Evolutionary conservation across 1,284 basidiomycete genomes (phyloP), one percentile per base, ranked within the genome.

Genomic region (Chiua sp.): DNA sequence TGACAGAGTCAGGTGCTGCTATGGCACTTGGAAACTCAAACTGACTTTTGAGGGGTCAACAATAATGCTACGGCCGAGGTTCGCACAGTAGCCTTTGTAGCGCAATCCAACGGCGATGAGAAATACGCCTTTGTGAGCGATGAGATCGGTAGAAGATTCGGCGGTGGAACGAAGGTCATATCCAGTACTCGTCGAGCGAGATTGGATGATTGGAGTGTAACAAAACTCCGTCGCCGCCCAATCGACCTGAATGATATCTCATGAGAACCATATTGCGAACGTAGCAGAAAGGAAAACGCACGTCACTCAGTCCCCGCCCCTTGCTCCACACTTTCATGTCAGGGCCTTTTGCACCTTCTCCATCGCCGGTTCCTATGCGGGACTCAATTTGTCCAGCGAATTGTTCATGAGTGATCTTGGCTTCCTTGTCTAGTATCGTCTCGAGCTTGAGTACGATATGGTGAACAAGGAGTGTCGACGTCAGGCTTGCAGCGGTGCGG

Each of bases 181-280:
- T 16, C 93, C 91, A 7, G 83, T 80, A 61, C 81, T 84, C 47
- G 88, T 88, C 20, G 93, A 92, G 57, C 91, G 92, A 4, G 96
- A 98, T 72, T 98, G 96, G 70, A 98, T 93, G 73, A 98, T 96
- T 4, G 97, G 96, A 7, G 93, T 88, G 75, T 97, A 98, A 66
- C 94, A 93, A 78, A 96, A 97, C 76, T 98, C 96, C 4, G 93
- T 91, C 15, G 91, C 85, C 30, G 82, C 80, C 82, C 93, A 95
- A 73, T 99, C 96, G 59, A 96, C 83, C 92, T 95, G 65, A 16
- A 55, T 30, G 22, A 33, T 37, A 48, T 37, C 22, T 53, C 48
- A 51, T 66, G 49, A 64, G 50, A 56, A 56, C 50, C 49, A 50
- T 47, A 32, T 50, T 12, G 20, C 15, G 57, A 3, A 26, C 30